Base-by-base conservation (phyloP, 2,329 filamentous ascomycete species). In the Cytospora paraplurivora region DNA sequence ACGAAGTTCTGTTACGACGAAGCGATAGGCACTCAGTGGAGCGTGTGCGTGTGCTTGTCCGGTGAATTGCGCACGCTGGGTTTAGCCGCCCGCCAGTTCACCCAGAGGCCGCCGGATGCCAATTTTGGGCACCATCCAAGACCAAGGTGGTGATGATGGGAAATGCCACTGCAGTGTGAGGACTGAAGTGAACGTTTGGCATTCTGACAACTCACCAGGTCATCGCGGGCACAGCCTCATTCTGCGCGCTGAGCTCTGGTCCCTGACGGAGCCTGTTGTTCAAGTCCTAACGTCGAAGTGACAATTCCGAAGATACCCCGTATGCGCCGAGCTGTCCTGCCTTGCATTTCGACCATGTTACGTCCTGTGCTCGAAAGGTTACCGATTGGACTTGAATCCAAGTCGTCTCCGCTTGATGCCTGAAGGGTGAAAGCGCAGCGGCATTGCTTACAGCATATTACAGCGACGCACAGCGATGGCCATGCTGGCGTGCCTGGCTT, bases 41-140 rank as follows among this genome's bases (percentile, higher is more conserved):
- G 7, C n/a, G 17, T 47, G 21, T 12, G 7, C n/a, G 17, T 47
- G n/a, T 21, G 10, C 3, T n/a, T 44, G 44, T 13, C 35, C 19
- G 53, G 49, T 17, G 49, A 47, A 32, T 41, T n/a, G 54, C 13
- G 44, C 35, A 44, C 38, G 56, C n/a, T 50, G 41, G 35, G 37
- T 27, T 58, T 64, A 64, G 62, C 62, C 62, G 62, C 62, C 57
- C 56, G 19, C 57, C 62, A 44, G 57, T 57, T 61, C 44, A 47
- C n/a, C 15, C 41, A n/a, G 57, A 61, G 62, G 53, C 62, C 57
- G 52, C 55, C 38, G 27, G 51, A 34, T 27, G 41, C 54, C n/a
- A 50, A 58, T 34, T 19, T 59, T 52, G 12, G 62, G 62, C 50
- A 38, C 56, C 55, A 65, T 44, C 44, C 7, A 49, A 17, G 38